These are phyloP conservation scores for Xylariaceae sp. DNA, from an alignment of 2,329 filamentous ascomycete genomes.

Conservation along the genomic window DNA sequence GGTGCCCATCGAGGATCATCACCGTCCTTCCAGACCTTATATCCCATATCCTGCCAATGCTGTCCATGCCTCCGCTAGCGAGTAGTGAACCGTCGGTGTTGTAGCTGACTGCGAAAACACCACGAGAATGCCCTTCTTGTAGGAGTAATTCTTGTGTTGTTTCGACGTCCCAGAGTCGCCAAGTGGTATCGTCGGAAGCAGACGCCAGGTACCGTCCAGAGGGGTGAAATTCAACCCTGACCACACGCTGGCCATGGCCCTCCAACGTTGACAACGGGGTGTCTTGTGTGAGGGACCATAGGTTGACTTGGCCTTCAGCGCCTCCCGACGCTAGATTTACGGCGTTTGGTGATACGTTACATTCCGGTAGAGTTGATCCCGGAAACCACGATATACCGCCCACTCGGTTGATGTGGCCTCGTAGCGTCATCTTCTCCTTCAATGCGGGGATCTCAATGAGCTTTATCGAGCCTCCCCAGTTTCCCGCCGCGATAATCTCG, in stretches of 20 bases:
- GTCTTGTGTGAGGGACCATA: conserved; percentile 86
- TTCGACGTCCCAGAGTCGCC: conserved; percentile 87
- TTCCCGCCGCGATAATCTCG: conserved; percentile 78
- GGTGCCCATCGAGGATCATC: conserved; percentile 87
- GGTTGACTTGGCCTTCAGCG: conserved; percentile 77
- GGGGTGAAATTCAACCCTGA: conserved; percentile 89
- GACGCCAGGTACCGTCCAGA: conserved; percentile 86
- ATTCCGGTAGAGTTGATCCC: conserved; percentile 65
- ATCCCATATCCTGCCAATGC: conserved; percentile 94
- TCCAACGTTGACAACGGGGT: conserved; percentile 76
- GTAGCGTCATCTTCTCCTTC: conserved; percentile 66
- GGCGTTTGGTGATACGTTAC: conserved; percentile 63
- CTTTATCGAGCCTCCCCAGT: conserved; percentile 87
- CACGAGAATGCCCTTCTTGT: conserved; percentile 91
- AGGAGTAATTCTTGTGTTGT: conserved; percentile 77
- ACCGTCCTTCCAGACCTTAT: conserved; percentile 85
- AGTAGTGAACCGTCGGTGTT: conserved; percentile 86
- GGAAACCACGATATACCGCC: conserved; percentile 90
- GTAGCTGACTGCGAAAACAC: conserved; percentile 86
- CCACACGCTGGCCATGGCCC: conserved; percentile 83
- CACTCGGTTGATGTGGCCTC: conserved; percentile 83
- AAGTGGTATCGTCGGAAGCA: conserved; percentile 92
- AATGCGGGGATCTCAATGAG: conserved; percentile 79
- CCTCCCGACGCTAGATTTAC: conserved; percentile 89
- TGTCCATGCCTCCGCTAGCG: conserved; percentile 89